Conservation (phyloP, 768 basidiomycete species). For the Phaeotremella skinneri region DNA sequence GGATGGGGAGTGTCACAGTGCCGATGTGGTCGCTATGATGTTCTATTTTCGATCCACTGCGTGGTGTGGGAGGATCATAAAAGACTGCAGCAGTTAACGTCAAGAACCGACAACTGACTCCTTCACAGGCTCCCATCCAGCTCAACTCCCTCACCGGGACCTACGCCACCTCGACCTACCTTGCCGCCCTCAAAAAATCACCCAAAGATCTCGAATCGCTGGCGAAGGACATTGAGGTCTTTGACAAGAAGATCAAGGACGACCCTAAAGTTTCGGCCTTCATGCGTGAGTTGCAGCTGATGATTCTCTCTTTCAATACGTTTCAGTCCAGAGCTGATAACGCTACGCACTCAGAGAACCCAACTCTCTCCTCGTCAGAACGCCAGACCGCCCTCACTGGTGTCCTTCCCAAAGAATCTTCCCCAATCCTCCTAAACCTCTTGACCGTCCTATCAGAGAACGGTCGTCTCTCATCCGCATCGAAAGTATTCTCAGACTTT, state of each 20-base stretch:
- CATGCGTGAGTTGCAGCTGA: conserved; percentile 54
- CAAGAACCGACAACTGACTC: too few species aligned
- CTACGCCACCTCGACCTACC: conserved; percentile 51
- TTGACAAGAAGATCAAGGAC: conserved; percentile 68
- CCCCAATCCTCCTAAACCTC: conserved; percentile 81
- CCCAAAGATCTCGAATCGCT: conserved; percentile 79
- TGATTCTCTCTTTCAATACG: not conserved
- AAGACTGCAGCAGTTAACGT: not conserved
- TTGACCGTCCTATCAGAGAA: conserved; percentile 87
- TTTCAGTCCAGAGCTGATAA: conserved; percentile 3
- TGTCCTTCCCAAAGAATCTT: conserved; percentile 59
- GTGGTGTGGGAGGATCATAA: conserved; percentile 1
- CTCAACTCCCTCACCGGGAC: conserved; percentile 52
- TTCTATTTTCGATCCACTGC: not conserved
- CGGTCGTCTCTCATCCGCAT: conserved; percentile 78
- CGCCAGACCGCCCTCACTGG: conserved; percentile 65
- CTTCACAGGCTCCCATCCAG: conserved; percentile 46
- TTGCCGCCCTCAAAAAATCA: conserved; percentile 66
- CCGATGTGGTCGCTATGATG: not conserved
- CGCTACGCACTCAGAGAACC: conserved; percentile 65
- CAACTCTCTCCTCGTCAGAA: conserved; percentile 80
- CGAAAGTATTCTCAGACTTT: conserved; percentile 86
- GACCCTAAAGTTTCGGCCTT: conserved; percentile 67
- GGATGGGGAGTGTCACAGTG: too few species aligned
- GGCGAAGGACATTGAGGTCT: conserved; percentile 72